Conservation (phyloP, 306 rosid species). For the Sesbania bispinosa region DNA sequence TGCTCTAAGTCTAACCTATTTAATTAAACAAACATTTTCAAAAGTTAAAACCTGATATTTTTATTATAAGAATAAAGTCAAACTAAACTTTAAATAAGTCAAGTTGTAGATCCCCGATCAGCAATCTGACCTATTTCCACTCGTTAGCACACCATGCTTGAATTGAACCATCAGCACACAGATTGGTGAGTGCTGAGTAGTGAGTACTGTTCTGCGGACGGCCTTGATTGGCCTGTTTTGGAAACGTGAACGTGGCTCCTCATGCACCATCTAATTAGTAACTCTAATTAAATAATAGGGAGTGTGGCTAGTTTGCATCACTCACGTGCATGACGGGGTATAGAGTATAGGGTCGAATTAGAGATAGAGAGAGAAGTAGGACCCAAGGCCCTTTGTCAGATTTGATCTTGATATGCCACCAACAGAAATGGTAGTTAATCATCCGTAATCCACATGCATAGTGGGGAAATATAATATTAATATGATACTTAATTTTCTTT, state of each 20-base stretch:
- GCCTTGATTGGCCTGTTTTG: constrained; percentile 8
- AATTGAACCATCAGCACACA: too few relatives aligned
- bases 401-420: constrained; percentile 48
- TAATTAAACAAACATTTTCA: too few relatives aligned
- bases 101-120: too few relatives aligned
- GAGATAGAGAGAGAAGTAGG: constrained; percentile 19
- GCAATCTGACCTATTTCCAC: too few relatives aligned
- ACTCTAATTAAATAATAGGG: constrained; percentile 14
- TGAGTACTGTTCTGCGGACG: constrained; percentile 2
- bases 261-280: constrained; percentile 14
- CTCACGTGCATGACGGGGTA: constrained; percentile 44
- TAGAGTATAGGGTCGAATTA: neutral
- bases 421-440: constrained; percentile 24
- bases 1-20: too few relatives aligned
- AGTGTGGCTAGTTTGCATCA: constrained; percentile 42
- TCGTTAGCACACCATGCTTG: too few relatives aligned
- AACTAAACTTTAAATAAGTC: too few relatives aligned
- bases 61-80: too few relatives aligned
- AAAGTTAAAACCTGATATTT: too few relatives aligned
- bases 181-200: neutral
- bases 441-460: neutral
- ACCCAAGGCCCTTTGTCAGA: constrained; percentile 22
- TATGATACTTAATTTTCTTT: neutral
- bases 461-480: neutral
- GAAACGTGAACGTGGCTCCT: constrained; percentile 43